Conservation (phyloP, 768 basidiomycete genomes). For the Tricholoma sp. region DNA sequence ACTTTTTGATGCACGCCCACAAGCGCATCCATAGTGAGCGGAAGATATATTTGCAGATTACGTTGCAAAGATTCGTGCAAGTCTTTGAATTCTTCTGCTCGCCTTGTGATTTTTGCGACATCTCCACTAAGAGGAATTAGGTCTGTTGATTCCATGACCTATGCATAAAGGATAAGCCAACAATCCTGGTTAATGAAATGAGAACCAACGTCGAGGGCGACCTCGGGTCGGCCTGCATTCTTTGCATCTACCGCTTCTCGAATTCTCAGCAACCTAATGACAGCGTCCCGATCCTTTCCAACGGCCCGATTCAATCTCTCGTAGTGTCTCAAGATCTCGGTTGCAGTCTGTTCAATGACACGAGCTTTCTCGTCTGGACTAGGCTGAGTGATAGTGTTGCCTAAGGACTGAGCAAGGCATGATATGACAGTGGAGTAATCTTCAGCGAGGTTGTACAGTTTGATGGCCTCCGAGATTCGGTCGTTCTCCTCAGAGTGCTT, state of each 20-base stretch:
- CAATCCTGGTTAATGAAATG: neutral
- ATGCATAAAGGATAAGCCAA: neutral
- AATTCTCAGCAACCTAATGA: slow-evolving; percentile 70
- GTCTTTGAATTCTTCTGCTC: slow-evolving; percentile 87
- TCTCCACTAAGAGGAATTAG: slow-evolving; percentile 86
- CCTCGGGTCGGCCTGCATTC: slow-evolving; percentile 64
- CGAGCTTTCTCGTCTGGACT: slow-evolving; percentile 57
- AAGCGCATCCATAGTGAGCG: slow-evolving; percentile 89
- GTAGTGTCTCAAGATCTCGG: slow-evolving; percentile 75
- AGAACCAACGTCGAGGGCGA: slow-evolving; percentile 70
- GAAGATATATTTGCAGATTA: slow-evolving; percentile 84
- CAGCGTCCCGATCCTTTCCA: slow-evolving; percentile 69
- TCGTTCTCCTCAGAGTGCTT: slow-evolving; percentile 78
- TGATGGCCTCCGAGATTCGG: slow-evolving; percentile 85
- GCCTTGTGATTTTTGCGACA: slow-evolving; percentile 75
- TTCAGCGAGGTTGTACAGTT: slow-evolving; percentile 91
- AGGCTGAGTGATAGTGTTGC: slow-evolving; percentile 72
- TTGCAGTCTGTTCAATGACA: slow-evolving; percentile 66
- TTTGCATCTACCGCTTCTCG: slow-evolving; percentile 78
- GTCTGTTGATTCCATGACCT: slow-evolving; percentile 86
- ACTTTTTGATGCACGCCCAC: slow-evolving; percentile 74
- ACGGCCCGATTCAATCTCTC: slow-evolving; percentile 70
- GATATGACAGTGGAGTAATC: slow-evolving; percentile 85
- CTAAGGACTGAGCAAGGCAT: slow-evolving; percentile 83
- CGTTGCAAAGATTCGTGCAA: slow-evolving; percentile 82